Evolutionary conservation across 2,329 filamentous ascomycete genomes (phyloP).

Genomic region (Hortaea sp.): DNA sequence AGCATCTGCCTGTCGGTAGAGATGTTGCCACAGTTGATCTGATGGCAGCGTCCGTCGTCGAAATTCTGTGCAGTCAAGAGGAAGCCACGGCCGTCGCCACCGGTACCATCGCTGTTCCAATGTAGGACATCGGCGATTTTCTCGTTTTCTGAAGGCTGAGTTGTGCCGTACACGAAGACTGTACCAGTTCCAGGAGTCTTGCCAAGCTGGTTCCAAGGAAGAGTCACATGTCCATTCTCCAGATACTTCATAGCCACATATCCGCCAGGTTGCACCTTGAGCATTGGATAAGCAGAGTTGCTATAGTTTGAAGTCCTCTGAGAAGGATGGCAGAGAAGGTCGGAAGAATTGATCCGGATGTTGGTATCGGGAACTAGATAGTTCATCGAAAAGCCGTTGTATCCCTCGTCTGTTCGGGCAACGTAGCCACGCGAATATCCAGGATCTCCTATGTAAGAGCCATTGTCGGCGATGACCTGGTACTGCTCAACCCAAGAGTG

Average conservation of each 20-base stretch:
- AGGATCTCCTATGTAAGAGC: slow-evolving; percentile 57
- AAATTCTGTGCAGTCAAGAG: slow-evolving; percentile 71
- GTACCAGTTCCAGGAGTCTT: slow-evolving; percentile 37
- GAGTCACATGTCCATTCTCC: slow-evolving; percentile 42
- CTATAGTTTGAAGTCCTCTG: slow-evolving; percentile 48
- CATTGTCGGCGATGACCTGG: slow-evolving; percentile 60
- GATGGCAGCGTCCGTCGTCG: slow-evolving; percentile 85
- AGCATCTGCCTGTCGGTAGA: slow-evolving; percentile 48
- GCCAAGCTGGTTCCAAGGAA: slow-evolving; percentile 29
- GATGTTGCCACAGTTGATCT: slow-evolving; percentile 55
- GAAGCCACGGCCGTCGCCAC: slow-evolving; percentile 66
- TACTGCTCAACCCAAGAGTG: slow-evolving; percentile 82
- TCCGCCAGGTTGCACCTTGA: slow-evolving; percentile 44
- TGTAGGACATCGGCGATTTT: slow-evolving; percentile 56
- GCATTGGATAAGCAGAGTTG: slow-evolving; percentile 52
- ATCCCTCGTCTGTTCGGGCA: slow-evolving; percentile 45
- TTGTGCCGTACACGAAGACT: slow-evolving; percentile 41
- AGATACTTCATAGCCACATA: slow-evolving; percentile 41
- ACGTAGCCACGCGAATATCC: slow-evolving; percentile 70
- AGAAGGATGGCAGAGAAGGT: slow-evolving; percentile 52
- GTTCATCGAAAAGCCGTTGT: slow-evolving; percentile 43
- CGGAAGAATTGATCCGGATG: slow-evolving; percentile 38
- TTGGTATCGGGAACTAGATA: slow-evolving; percentile 52
- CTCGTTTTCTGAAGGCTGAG: slow-evolving; percentile 41
- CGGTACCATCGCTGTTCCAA: slow-evolving; percentile 73